Conservation (phyloP, 805 yeast species). For the Cyberlindnera xishuangbannaensis region DNA sequence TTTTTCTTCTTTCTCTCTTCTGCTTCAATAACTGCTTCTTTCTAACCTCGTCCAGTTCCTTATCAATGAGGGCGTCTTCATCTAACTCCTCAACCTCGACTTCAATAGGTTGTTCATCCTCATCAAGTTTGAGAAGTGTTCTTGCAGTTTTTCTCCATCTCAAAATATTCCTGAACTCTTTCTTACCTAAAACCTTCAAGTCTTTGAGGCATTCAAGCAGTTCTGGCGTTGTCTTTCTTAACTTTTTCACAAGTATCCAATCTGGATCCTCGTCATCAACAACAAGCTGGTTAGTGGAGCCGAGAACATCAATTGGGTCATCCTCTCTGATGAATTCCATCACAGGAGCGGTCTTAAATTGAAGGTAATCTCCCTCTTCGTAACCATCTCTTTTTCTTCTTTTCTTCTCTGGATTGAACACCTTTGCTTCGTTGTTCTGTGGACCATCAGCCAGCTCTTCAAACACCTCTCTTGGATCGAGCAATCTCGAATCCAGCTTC, state of each 20-base stretch:
- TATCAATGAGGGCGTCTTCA: slow-evolving; percentile 86
- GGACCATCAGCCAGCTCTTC: slow-evolving; percentile 80
- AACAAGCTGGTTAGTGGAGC: slow-evolving; percentile 60
- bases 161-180: slow-evolving; percentile 80
- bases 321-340: slow-evolving; percentile 77
- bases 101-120: slow-evolving; percentile 37
- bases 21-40: slow-evolving; percentile 62
- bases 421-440: slow-evolving; percentile 82
- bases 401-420: slow-evolving; percentile 91
- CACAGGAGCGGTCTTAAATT: slow-evolving; percentile 65
- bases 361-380: slow-evolving; percentile 82
- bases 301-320: slow-evolving; percentile 80
- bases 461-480: slow-evolving; percentile 90
- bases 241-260: slow-evolving; percentile 62
- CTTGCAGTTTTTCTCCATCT: slow-evolving; percentile 90
- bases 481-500: slow-evolving; percentile 83
- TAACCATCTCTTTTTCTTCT: slow-evolving; percentile 92
- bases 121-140: slow-evolving; percentile 61
- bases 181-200: slow-evolving; percentile 88
- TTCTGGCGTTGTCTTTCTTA: slow-evolving; percentile 76
- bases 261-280: slow-evolving; percentile 58
- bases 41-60: slow-evolving; percentile 70
- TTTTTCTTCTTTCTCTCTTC: slow-evolving; percentile 77
- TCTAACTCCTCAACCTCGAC: slow-evolving; percentile 65
- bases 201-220: slow-evolving; percentile 81